Base-by-base conservation (phyloP, 129 eudicot species). In the Daucus carota region DNA sequence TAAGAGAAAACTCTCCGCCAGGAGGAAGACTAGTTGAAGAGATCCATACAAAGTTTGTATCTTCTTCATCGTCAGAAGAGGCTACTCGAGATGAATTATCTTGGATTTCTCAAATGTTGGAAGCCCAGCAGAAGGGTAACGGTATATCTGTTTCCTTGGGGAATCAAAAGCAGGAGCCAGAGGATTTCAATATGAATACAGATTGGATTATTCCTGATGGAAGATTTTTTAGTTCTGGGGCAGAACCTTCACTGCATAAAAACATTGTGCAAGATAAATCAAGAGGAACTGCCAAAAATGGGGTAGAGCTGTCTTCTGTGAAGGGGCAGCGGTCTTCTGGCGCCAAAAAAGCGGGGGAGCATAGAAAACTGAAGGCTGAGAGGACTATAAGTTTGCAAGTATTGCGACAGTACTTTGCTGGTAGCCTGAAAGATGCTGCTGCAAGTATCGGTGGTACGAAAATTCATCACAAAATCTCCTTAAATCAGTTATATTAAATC, bases 351-450 rank as follows among this genome's bases (percentile, higher is more conserved):
- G 69, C 71, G 14, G 82, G 79, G 28, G 90, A 85, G 75, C 82
- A 75, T 73, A 72, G 73, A 65, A 76, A 88, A 73, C 77, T 81
- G 9, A 88, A 88, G 54, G 66, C 85, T 22, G 88, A 88, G 72
- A 85, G 77, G 60, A 72, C 80, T 76, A 88, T 88, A 78, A 86
- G 86, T 81, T 80, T 88, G 77, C 83, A 87, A 74, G 82, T 86
- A 76, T 84, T 88, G 46, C 84, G 86, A 69, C 92, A 86, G 73
- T 86, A 88, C 84, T 88, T 88, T 86, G 80, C 92, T 1, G 92
- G 90, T 32, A 88, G 92, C 80, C 88, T 88, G 42, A 88, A 88
- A 86, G 90, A 88, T 79, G 92, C 92, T 71, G 92, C 92, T 8
- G 86, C 82, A 65, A 83, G 78, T 78, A 85, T 88, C 75, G 88